Percentiles rank a stretch among this genome's conserved stretches.
phyloP scores from a whole-genome alignment of 2,329 filamentous ascomycete species.

The Exophiala viscosa region DNA sequence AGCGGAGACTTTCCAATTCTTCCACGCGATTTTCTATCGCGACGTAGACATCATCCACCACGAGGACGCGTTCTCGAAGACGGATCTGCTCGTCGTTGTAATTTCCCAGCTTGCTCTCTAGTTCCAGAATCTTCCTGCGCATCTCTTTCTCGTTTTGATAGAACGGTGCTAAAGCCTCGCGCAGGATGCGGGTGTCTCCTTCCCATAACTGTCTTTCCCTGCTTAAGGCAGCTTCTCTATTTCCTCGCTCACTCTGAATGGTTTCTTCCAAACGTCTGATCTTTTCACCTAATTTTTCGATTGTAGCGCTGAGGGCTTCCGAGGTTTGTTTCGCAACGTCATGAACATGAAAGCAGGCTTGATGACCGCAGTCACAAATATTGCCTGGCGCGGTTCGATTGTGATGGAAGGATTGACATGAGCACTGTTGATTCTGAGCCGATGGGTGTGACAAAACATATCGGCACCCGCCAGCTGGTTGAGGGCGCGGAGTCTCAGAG shows the following conservation, averaged over 20 bases:
- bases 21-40: conserved; percentile 24
- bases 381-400: conserved; percentile 37
- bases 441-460: conserved; percentile 31
- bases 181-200: conserved; percentile 30
- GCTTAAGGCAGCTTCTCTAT: conserved; percentile 26
- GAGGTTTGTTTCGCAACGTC: conserved; percentile 1
- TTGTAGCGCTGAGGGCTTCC: conserved; percentile 12
- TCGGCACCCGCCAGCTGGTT: conserved; percentile 33
- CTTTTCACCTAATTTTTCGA: conserved; percentile 26
- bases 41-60: conserved; percentile 30
- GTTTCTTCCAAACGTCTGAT: conserved; percentile 29
- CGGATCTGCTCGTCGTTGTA: conserved; percentile 30
- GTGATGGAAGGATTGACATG: conserved; percentile 42
- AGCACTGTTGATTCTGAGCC: conserved; percentile 36
- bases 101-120: conserved; percentile 31
- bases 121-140: conserved; percentile 28
- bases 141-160: conserved; percentile 31
- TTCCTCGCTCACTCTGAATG: conserved; percentile 28
- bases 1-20: conserved; percentile 24
- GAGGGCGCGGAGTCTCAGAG: conserved; percentile 24
- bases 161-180: conserved; percentile 32
- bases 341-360: conserved; percentile 43
- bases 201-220: conserved; percentile 30
- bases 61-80: conserved; percentile 29
- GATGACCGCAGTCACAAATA: conserved; percentile 46